Conservation (phyloP, 768 basidiomycete genomes). For the Xanthoconium stramineum region DNA sequence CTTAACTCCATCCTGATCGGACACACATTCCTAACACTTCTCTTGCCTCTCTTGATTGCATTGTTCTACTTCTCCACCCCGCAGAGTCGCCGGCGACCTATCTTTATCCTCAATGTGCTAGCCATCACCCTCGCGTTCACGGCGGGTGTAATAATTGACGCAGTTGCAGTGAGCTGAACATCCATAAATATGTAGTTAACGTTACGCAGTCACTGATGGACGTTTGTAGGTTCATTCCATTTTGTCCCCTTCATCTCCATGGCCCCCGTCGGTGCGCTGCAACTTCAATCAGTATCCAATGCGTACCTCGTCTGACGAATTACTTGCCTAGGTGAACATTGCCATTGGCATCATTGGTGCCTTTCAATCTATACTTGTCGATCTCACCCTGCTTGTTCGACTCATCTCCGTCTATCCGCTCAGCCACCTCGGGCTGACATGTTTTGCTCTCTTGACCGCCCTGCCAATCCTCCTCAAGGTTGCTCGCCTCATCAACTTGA, state of each 20-base stretch:
- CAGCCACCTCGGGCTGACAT: conserved; percentile 7
- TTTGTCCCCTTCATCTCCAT: conserved; percentile 20
- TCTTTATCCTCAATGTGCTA: conserved; percentile 30
- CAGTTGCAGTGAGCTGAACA: conserved; percentile 15
- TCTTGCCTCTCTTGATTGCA: conserved; percentile 30
- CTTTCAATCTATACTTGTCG: conserved; percentile 29
- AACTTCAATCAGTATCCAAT: not conserved
- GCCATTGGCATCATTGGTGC: conserved; percentile 30
- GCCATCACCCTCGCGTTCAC: conserved; percentile 20
- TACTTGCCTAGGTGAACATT: conserved; percentile 18
- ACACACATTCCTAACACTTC: conserved; percentile 30
- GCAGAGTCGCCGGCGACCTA: conserved; percentile 21
- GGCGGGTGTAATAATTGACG: conserved; percentile 21
- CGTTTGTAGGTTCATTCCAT: conserved; percentile 27
- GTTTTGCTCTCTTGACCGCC: conserved; percentile 16
- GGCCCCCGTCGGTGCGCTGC: conserved; percentile 18
- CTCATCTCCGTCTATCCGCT: conserved; percentile 27
- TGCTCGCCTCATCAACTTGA: conserved; percentile 26
- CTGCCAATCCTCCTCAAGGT: conserved; percentile 30
- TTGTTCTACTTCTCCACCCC: conserved; percentile 30
- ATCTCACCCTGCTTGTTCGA: conserved; percentile 28
- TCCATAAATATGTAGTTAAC: not conserved
- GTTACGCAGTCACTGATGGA: not conserved
- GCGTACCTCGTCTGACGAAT: not conserved
- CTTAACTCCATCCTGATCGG: conserved; percentile 27